Evolutionary conservation across 2,329 filamentous ascomycete species (phyloP), one percentile per base, ranked within the genome.

Genomic region (Zasmidium angulare): DNA sequence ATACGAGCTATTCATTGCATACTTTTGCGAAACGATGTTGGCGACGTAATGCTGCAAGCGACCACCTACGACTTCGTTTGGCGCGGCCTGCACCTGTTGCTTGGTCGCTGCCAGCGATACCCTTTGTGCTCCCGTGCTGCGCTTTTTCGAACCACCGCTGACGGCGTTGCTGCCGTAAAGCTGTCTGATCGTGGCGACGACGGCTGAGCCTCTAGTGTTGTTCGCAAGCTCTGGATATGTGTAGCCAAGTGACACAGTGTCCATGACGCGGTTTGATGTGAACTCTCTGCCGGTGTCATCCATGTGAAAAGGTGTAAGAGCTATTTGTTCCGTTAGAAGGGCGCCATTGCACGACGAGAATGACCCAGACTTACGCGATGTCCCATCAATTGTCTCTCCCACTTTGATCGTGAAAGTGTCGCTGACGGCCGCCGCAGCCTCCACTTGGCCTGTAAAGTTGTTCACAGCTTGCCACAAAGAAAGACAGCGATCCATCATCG

Each of bases 401-500:
- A 77, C 75, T 1, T 79, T 69, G 6, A 81, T 84, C 0, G 85
- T 88, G 67, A 85, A 92, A 1, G 86, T 89, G 12, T 81, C n/a
- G 74, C 76, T 53, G 80, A 83, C 60, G 46, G 76, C 76, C 6
- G 76, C 66, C 61, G 84, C 81, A 0, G 86, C 82, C 21, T 80
- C 76, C 3, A 91, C 82, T 76, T 87, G 93, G 23, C 83, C 51
- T 19, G 49, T 83, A 20, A 85, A 77, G 0, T 88, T 89, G 63
- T 95, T 83, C 14, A 95, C 74, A 0, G 82, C 79, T 76, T 95
- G 89, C 89, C 89, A 95, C 61, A 96, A 82, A 29, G 89, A 85
- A 63, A 91, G 85, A 24, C 90, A 74, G 2, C 91, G 84, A 69
- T 96, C 91, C 7, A 91, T 83, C 74, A 89, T 92, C 63, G 65